phyloP scores from a whole-genome alignment of 371 early-diverging fungal species.

The Lichtheimia ornata region DNA sequence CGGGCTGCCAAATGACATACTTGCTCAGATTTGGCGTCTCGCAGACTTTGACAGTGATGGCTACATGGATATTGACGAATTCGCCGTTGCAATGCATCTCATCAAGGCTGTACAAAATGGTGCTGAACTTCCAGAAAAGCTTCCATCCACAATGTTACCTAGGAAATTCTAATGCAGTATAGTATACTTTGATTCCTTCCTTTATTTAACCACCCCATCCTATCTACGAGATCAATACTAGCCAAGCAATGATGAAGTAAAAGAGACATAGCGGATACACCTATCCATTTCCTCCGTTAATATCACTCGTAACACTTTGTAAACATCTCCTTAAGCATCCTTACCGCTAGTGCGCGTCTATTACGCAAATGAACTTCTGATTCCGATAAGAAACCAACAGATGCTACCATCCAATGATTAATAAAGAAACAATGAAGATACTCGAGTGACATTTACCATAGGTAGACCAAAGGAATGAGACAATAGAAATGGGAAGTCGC shows the following conservation, averaged over 20 bases:
- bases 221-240: conserved; percentile 70
- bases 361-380: conserved; percentile 75
- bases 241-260: conserved; percentile 91
- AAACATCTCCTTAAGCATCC: neutral
- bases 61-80: conserved; percentile 71
- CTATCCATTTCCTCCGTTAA: conserved; percentile 11
- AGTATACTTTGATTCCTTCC: neutral
- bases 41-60: conserved; percentile 75
- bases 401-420: conserved; percentile 1
- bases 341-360: conserved; percentile 80
- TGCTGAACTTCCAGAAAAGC: conserved; percentile 55
- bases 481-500: conserved; percentile 66
- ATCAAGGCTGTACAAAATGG: conserved; percentile 53
- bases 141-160: conserved; percentile 55
- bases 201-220: neutral
- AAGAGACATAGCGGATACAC: conserved; percentile 90
- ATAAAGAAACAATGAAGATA: no score
- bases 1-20: conserved; percentile 54
- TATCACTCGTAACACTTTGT: conserved; percentile 1
- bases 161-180: conserved; percentile 36
- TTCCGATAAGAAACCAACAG: conserved; percentile 74
- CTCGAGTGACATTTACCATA: conserved; percentile 54
- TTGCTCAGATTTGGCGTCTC: conserved; percentile 71
- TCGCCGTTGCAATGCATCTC: conserved; percentile 70
- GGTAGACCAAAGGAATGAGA: conserved; percentile 84